A percentile compares a stretch with the other conserved stretches of the same genome.
Conservation (phyloP, 805 yeast species). For the Kockiozyma suomiensis region DNA sequence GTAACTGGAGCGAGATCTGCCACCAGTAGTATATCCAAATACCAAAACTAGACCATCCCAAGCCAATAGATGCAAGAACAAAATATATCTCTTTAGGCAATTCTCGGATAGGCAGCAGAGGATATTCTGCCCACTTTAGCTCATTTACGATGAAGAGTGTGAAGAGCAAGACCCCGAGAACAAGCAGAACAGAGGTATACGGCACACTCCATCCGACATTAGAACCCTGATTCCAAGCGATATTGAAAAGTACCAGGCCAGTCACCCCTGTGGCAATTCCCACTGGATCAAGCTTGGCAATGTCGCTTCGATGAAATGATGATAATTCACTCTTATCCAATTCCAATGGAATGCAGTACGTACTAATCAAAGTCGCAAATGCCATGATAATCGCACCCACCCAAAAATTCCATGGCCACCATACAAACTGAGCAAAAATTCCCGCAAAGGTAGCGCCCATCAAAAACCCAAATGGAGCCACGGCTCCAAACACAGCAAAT, state of each 20-base stretch:
- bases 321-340: slow-evolving; percentile 49
- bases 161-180: slow-evolving; percentile 52
- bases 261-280: slow-evolving; percentile 62
- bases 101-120: slow-evolving; percentile 57
- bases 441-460: slow-evolving; percentile 58
- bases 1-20: slow-evolving; percentile 53
- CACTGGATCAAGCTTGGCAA: slow-evolving; percentile 49
- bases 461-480: slow-evolving; percentile 65
- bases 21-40: slow-evolving; percentile 69
- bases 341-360: slow-evolving; percentile 47
- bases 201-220: slow-evolving; percentile 65
- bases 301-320: slow-evolving; percentile 35
- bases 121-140: slow-evolving; percentile 48
- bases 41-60: slow-evolving; percentile 82
- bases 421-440: slow-evolving; percentile 48
- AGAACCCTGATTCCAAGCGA: slow-evolving; percentile 78
- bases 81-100: slow-evolving; percentile 52
- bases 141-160: slow-evolving; percentile 55
- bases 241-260: slow-evolving; percentile 65
- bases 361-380: slow-evolving; percentile 42
- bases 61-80: slow-evolving; percentile 54
- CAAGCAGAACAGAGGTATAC: slow-evolving; percentile 59
- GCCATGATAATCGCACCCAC: slow-evolving; percentile 48
- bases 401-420: slow-evolving; percentile 69
- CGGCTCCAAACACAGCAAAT: slow-evolving; percentile 60